Base-by-base conservation (phyloP, 495 filamentous ascomycete species). In the Aspergillus hancockii region DNA sequence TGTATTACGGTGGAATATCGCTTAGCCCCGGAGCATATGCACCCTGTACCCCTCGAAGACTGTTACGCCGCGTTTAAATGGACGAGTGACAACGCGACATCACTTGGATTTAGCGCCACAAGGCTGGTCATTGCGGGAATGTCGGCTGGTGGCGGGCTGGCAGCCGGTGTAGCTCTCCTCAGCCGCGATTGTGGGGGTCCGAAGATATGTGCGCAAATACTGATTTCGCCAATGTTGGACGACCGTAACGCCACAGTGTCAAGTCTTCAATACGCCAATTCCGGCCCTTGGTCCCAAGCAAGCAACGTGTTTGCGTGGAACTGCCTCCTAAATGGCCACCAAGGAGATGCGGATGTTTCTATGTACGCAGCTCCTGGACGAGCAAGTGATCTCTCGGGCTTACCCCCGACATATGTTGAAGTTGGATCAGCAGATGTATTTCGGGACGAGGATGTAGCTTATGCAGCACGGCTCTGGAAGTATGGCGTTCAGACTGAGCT, bases 91-190 rank as follows among this genome's bases (percentile, higher is more conserved):
- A 55, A 75, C 25, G 72, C 74, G 1, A 58, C 57, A 0, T 52
- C 64, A 23, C 60, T 81, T 13, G 57, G 59, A 19, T 64, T 81
- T 34, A 81, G 88, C 58, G 82, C 83, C 0, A 58, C 75, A 7
- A 81, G 84, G 32, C 80, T 90, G 1, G 19, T 16, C 4, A 21
- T 90, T 21, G 75, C 79, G 50, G 85, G 88, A 23, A 80, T 75
- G 0, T 84, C 80, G 0, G 86, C 86, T 4, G 87, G 88, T 4
- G 87, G 80, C 0, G 80, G 69, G 55, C 57, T 81, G 4, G 74
- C 77, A 0, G 74, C 79, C 3, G 75, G 68, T 0, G 62, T 75
- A 3, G 66, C 70, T 3, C 57, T 81, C 25, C 49, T 76, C 31
- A 74, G 74, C 25, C 64, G 79, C 12, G 78, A 80, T 52, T 70